A percentile compares a stretch with the other conserved stretches of the same genome.
Evolutionary conservation across 2,329 filamentous ascomycete genomes (phyloP).

Genomic region (Didymella pomorum): DNA sequence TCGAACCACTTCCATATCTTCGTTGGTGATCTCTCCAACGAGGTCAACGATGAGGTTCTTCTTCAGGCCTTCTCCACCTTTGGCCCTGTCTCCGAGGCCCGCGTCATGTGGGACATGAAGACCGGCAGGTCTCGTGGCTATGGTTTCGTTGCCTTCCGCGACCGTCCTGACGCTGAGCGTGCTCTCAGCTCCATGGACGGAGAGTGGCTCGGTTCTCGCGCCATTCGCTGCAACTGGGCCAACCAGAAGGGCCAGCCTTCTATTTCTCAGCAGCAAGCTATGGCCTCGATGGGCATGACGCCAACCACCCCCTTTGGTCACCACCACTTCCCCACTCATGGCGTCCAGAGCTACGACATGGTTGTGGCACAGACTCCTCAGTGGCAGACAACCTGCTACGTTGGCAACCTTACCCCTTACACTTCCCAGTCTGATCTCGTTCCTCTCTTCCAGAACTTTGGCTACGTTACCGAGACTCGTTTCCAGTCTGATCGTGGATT

Average conservation of each 20-base stretch:
- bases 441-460: conserved; percentile 98
- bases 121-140: conserved; percentile 97
- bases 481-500: conserved; percentile 98
- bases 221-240: conserved; percentile 99
- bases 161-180: conserved; percentile 92
- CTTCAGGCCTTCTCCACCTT: conserved; percentile 95
- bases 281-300: conserved; percentile 98
- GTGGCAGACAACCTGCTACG: conserved; percentile 99
- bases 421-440: conserved; percentile 96
- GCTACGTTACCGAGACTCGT: conserved; percentile 94
- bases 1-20: conserved; percentile 99
- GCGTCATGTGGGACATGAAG: conserved; percentile 99
- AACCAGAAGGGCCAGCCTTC: conserved; percentile 99
- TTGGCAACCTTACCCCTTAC: conserved; percentile 97
- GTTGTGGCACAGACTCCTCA: conserved; percentile 91
- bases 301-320: conserved; percentile 95
- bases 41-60: conserved; percentile 96
- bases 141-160: conserved; percentile 96
- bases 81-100: conserved; percentile 93
- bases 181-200: conserved; percentile 97
- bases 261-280: conserved; percentile 95
- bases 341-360: conserved; percentile 97
- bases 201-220: conserved; percentile 97
- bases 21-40: conserved; percentile 95
- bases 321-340: conserved; percentile 97